Conservation (phyloP, 129 eudicot species). For the Glebionis coronaria region DNA sequence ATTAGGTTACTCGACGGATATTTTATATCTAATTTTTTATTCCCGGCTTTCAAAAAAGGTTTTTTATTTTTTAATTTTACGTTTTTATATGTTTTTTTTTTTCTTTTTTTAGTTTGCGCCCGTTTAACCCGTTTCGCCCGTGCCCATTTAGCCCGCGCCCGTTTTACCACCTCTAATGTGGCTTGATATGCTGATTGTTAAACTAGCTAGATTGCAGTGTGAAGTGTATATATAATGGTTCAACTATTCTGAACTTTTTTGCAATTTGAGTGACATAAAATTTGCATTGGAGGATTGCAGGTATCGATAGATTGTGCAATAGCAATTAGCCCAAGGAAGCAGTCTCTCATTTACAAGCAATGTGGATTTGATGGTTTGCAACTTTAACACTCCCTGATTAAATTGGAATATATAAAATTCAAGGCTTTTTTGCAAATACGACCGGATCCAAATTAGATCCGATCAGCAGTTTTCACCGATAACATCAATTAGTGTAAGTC, state of each 20-base stretch:
- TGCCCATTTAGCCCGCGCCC: no score
- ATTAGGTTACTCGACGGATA: no score
- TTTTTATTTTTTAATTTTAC: no score
- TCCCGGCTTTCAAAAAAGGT: no score
- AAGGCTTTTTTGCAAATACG: not conserved
- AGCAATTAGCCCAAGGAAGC: conserved; percentile 89
- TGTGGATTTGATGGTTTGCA: conserved; percentile 93
- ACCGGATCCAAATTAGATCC: not conserved
- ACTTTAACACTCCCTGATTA: conserved; percentile 38
- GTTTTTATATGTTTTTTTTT: no score
- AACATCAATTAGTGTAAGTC: conserved; percentile 11
- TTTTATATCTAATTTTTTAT: no score
- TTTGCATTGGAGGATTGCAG: conserved; percentile 28
- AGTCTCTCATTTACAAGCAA: conserved; percentile 74
- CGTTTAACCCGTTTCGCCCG: no score
- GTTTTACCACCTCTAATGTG: no score
- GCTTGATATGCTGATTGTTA: not conserved
- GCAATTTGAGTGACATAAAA: not conserved
- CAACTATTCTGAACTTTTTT: not conserved
- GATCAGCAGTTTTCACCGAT: not conserved
- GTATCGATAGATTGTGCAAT: conserved; percentile 88
- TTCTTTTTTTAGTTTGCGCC: no score
- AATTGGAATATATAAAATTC: not conserved
- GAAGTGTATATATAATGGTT: not conserved
- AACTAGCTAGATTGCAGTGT: not conserved